Evolutionary conservation across 805 yeast species (phyloP).

Genomic region (Schwanniomyces polymorphus): DNA sequence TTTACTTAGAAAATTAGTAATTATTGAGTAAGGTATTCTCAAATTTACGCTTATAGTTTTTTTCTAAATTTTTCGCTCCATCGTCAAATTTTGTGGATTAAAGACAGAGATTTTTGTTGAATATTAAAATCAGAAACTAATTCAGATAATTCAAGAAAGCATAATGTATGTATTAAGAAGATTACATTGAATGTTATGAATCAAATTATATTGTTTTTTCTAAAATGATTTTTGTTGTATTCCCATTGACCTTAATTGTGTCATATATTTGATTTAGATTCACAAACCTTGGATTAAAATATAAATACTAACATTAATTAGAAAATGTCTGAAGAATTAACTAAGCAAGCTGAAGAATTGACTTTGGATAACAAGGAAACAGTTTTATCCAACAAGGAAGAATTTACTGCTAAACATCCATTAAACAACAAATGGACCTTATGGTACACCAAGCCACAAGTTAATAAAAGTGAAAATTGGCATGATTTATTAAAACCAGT

Average conservation of each 20-base stretch:
- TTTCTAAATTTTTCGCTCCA: constrained; percentile 9
- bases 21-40: background rate
- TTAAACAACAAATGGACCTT: constrained; percentile 89
- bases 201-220: background rate
- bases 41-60: constrained; percentile 6
- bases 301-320: constrained; percentile 3
- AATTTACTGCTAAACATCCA: constrained; percentile 82
- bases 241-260: background rate
- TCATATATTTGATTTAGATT: background rate
- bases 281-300: background rate
- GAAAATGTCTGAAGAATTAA: constrained; percentile 46
- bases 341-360: constrained; percentile 44
- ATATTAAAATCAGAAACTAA: background rate
- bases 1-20: constrained; percentile 1
- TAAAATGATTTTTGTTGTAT: background rate
- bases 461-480: constrained; percentile 81
- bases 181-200: background rate
- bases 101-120: background rate
- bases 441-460: constrained; percentile 96
- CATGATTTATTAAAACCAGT: constrained; percentile 89
- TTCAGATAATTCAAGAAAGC: background rate
- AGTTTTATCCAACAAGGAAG: constrained; percentile 58
- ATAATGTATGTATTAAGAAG: background rate
- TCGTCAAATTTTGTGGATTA: constrained; percentile 11
- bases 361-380: constrained; percentile 44